These are phyloP conservation scores for Aotearoamyces nothofagi DNA, from an alignment of 2,329 filamentous ascomycete species.

Conservation along the genomic window DNA sequence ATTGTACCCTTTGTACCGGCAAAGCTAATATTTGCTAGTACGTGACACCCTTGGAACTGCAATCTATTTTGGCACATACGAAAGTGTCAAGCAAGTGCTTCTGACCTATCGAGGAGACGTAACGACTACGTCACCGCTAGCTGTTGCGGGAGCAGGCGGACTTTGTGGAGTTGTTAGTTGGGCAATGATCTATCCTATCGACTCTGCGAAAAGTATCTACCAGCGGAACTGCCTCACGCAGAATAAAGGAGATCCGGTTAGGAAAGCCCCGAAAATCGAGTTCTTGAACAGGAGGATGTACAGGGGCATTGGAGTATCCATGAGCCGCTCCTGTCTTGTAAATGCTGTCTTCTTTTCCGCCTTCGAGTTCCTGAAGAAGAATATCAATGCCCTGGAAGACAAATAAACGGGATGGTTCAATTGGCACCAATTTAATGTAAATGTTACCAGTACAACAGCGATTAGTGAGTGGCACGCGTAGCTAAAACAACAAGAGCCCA, in stretches of 20 bases:
- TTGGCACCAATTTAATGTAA: not conserved
- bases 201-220: slow-evolving; percentile 75
- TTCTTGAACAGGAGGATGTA: slow-evolving; percentile 72
- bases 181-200: slow-evolving; percentile 52
- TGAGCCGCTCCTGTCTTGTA: slow-evolving; percentile 66
- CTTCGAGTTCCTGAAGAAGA: slow-evolving; percentile 70
- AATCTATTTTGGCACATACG: slow-evolving; percentile 83
- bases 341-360: slow-evolving; percentile 85
- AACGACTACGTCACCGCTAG: slow-evolving; percentile 63
- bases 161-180: slow-evolving; percentile 74
- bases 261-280: slow-evolving; percentile 54
- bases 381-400: slow-evolving; percentile 21
- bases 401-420: slow-evolving; percentile 4
- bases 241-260: slow-evolving; percentile 46
- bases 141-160: slow-evolving; percentile 64
- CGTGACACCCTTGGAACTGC: slow-evolving; percentile 71
- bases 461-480: too few relatives aligned
- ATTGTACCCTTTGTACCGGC: slow-evolving; percentile 2
- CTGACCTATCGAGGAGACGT: slow-evolving; percentile 58
- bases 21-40: slow-evolving; percentile 30
- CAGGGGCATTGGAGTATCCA: slow-evolving; percentile 68
- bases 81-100: slow-evolving; percentile 70
- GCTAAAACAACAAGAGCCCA: too few relatives aligned
- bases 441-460: slow-evolving; percentile 12
- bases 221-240: slow-evolving; percentile 67